Conservation (phyloP, 129 eudicot genomes). For the Flaveria ramosissima region DNA sequence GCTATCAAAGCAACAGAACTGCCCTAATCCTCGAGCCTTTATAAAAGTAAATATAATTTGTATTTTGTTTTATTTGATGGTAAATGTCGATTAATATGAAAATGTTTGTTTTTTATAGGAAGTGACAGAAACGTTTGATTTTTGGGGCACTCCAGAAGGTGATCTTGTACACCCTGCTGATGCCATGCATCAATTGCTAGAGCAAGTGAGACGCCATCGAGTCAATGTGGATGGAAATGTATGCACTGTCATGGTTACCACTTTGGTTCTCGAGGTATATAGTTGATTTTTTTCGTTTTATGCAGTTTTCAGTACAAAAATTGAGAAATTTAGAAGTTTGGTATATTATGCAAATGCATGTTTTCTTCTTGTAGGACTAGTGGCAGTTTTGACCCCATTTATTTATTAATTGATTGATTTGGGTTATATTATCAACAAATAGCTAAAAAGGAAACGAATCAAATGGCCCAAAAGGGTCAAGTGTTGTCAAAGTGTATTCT, state of each 20-base stretch:
- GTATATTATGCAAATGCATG: background rate
- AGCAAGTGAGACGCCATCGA: slow-evolving; percentile 77
- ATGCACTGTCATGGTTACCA: slow-evolving; percentile 89
- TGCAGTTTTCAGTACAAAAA: background rate
- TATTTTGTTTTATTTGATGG: background rate
- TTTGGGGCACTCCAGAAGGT: slow-evolving; percentile 95
- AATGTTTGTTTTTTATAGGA: slow-evolving; percentile 51
- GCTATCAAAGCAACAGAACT: slow-evolving; percentile 79
- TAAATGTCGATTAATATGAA: background rate
- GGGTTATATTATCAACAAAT: background rate
- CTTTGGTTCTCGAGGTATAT: slow-evolving; percentile 93
- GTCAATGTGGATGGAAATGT: slow-evolving; percentile 92
- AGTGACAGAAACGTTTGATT: slow-evolving; percentile 77
- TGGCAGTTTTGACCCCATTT: background rate
- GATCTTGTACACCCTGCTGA: slow-evolving; percentile 93
- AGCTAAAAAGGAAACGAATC: background rate
- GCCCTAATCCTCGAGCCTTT: slow-evolving; percentile 85
- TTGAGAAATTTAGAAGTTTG: background rate
- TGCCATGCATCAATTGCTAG: slow-evolving; percentile 81
- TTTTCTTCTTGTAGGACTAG: background rate
- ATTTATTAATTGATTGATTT: background rate
- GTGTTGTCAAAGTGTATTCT: background rate
- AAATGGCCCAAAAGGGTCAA: background rate
- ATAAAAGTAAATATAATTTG: slow-evolving; percentile 46
- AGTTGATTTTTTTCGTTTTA: background rate